phyloP scores from a whole-genome alignment of 2,329 filamentous ascomycete species.

The Tolypocladium inflatum region DNA sequence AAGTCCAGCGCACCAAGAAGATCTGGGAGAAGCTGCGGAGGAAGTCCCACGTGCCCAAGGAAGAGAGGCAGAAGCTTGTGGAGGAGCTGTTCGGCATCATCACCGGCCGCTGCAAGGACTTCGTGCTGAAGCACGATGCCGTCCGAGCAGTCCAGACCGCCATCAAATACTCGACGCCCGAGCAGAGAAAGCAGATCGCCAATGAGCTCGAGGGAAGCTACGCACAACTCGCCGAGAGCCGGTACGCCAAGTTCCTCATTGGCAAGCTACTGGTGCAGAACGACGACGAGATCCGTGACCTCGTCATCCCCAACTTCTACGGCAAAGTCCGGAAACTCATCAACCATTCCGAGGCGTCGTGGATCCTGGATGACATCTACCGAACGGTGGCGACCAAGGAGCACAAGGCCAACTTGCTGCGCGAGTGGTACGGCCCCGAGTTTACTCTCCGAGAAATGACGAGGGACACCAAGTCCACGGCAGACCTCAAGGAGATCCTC shows the following conservation, averaged over 20 bases:
- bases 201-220: constrained; percentile 79
- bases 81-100: constrained; percentile 87
- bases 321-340: constrained; percentile 87
- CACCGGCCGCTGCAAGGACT: constrained; percentile 84
- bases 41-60: constrained; percentile 86
- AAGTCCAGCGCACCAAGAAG: constrained; percentile 84
- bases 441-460: constrained; percentile 67
- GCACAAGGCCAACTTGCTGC: constrained; percentile 75
- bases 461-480: constrained; percentile 44
- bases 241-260: constrained; percentile 95
- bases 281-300: constrained; percentile 74
- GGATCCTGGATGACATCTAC: constrained; percentile 97
- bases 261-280: constrained; percentile 93
- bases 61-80: constrained; percentile 80
- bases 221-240: constrained; percentile 78
- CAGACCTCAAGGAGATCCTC: constrained; percentile 68
- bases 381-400: constrained; percentile 74
- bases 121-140: constrained; percentile 96
- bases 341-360: constrained; percentile 91
- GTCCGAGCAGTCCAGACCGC: constrained; percentile 96
- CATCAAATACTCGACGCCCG: constrained; percentile 83
- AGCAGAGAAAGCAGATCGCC: constrained; percentile 80
- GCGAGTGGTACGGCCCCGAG: constrained; percentile 95
- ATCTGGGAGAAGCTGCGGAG: constrained; percentile 89
- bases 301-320: constrained; percentile 92